These are phyloP conservation scores for Yamadazyma kanchanaburiensis DNA, from an alignment of 1,139 yeast genomes.

Conservation along the genomic window DNA sequence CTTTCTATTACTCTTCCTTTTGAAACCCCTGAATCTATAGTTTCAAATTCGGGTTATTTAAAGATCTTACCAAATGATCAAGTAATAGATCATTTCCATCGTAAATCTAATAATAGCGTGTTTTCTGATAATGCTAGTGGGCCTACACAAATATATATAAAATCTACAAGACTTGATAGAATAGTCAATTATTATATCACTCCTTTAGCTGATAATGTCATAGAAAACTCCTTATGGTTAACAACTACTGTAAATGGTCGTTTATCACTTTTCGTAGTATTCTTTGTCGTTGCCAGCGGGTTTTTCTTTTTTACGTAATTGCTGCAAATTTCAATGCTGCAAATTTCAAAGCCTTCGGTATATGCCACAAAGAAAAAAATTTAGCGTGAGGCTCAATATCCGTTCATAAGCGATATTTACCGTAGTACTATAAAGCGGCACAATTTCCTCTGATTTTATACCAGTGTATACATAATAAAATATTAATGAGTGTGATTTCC, in stretches of 20 bases:
- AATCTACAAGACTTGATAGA: slow-evolving; percentile 38
- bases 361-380: too few relatives aligned
- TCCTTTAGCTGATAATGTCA: slow-evolving; percentile 26
- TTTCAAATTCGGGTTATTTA: slow-evolving; percentile 40
- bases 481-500: too few relatives aligned
- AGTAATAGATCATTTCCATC: slow-evolving; percentile 19
- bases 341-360: too few relatives aligned
- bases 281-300: slow-evolving; percentile 6
- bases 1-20: slow-evolving; percentile 42
- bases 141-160: slow-evolving; percentile 43
- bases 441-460: background rate
- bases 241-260: slow-evolving; percentile 40
- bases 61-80: slow-evolving; percentile 29
- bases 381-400: slow-evolving; percentile 6
- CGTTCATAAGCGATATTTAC: slow-evolving; percentile 1
- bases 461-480: too few relatives aligned
- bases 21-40: slow-evolving; percentile 38
- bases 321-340: too few relatives aligned
- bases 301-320: too few relatives aligned
- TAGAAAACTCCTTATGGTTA: slow-evolving; percentile 42
- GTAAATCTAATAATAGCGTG: slow-evolving; percentile 5
- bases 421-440: background rate
- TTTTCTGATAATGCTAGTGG: slow-evolving; percentile 23
- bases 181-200: slow-evolving; percentile 27
- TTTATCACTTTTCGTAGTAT: slow-evolving; percentile 12